Percentiles rank a stretch among this genome's conserved stretches.
Evolutionary conservation across 2,329 filamentous ascomycete genomes (phyloP).

Genomic region (Pezicula neosporulosa): DNA sequence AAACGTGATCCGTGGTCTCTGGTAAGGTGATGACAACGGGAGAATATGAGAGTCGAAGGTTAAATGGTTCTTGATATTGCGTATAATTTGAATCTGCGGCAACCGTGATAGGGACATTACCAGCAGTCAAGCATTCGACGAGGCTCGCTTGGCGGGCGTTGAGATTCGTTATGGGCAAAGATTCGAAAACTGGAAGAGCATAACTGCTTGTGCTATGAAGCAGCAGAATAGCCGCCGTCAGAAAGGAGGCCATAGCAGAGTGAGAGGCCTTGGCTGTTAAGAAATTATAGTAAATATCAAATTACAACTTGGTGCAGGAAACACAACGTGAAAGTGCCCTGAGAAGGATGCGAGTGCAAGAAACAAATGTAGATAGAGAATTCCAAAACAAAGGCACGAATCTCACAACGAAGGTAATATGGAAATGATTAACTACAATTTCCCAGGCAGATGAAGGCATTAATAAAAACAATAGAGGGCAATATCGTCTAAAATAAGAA

Average conservation of each 20-base stretch:
- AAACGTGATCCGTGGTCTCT: constrained; percentile 31
- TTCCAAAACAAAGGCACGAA: background rate
- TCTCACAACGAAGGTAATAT: background rate
- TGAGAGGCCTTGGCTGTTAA: background rate
- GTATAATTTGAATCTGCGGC: constrained; percentile 13
- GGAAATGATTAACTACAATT: background rate
- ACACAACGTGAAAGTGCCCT: too few species aligned
- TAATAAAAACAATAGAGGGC: background rate
- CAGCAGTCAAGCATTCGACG: constrained; percentile 8
- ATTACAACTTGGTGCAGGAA: background rate
- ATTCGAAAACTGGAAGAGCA: background rate
- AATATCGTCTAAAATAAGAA: background rate
- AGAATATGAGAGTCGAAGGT: constrained; percentile 17
- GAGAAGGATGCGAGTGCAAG: too few species aligned
- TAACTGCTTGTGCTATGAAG: background rate
- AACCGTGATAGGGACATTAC: constrained; percentile 10
- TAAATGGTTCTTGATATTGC: constrained; percentile 13
- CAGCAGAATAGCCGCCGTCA: background rate
- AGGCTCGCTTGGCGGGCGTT: background rate
- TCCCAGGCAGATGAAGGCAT: background rate
- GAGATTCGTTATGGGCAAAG: background rate
- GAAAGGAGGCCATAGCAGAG: background rate
- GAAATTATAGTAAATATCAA: background rate
- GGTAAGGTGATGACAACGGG: constrained; percentile 20
- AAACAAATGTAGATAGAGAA: too few species aligned